Evolutionary conservation across 2,329 filamentous ascomycete genomes (phyloP), one percentile per base, ranked within the genome.

Genomic region (Claviceps spartinae): DNA sequence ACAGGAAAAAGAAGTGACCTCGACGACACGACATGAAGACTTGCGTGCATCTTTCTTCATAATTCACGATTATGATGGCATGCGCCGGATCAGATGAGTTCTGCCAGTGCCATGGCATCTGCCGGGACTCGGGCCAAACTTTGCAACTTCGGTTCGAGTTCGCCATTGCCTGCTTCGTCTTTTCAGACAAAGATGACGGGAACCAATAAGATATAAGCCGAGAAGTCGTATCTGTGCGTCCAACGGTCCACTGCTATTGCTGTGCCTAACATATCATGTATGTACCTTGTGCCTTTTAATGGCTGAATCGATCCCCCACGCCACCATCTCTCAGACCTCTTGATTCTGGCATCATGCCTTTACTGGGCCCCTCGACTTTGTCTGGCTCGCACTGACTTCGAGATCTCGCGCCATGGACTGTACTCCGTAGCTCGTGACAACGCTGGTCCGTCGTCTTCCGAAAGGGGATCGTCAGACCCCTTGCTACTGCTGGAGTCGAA

Each of bases 401-500:
- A 30, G n/a, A 43, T 43, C 11, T 14, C 42, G 36, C 9, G 46
- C 37, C 37, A 52, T 48, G 44, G n/a, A 44, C 40, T 22, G 41
- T 18, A 18, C 18, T 18, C 18, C 18, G 18, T 38, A 48, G 36
- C 40, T 40, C 46, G 22, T 46, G 41, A 37, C 40, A 24, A 49
- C 13, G 34, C 38, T 46, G 48, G 45, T 53, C 45, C 48, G n/a
- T 48, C 18, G 43, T 42, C 18, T 47, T 43, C 47, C 37, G 37
- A 47, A 44, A 16, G 36, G n/a, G n/a, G 34, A 46, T 20, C 30
- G 14, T 18, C 34, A 49, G n/a, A 43, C 26, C 34, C 16, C 41
- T 46, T 49, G 42, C 43, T 18, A 48, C 37, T 11, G 20, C 48
- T 43, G 44, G 48, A 45, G 30, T 45, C 44, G 36, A 22, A 44